Percentiles rank a stretch among this genome's conserved stretches.
Conservation (phyloP, 1,284 basidiomycete species). For the Schizophyllum commune region DNA sequence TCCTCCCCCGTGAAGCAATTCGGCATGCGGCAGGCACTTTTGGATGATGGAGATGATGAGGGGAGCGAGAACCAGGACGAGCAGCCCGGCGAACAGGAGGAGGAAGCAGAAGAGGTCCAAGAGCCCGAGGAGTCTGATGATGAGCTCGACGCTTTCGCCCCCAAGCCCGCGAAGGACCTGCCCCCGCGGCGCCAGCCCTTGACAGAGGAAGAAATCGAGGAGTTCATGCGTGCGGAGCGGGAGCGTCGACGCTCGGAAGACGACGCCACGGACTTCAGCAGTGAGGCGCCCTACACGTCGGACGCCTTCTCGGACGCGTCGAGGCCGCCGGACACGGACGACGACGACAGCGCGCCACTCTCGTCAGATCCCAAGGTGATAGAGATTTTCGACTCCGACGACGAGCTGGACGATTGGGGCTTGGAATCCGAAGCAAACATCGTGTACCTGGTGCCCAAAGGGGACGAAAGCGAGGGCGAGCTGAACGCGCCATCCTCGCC, state of each 20-base stretch:
- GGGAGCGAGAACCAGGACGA: conserved; percentile 21
- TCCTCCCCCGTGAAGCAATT: conserved; percentile 7
- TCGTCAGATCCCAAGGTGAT: conserved; percentile 9
- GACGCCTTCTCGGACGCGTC: not conserved
- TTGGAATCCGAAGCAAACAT: conserved; percentile 22
- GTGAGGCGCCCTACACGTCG: not conserved
- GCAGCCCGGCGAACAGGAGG: conserved; percentile 25
- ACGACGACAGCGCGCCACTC: not conserved
- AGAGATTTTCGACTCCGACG: conserved; percentile 25
- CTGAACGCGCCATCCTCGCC: conserved; percentile 13
- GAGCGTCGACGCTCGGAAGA: conserved; percentile 23
- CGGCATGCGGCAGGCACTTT: not conserved
- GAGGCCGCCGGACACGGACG: not conserved
- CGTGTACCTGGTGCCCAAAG: conserved; percentile 19
- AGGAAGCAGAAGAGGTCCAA: conserved; percentile 30
- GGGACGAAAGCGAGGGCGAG: conserved; percentile 12
- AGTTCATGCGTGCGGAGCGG: conserved; percentile 59
- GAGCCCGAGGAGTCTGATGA: conserved; percentile 33
- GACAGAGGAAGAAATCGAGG: conserved; percentile 47
- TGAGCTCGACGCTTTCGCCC: conserved; percentile 24
- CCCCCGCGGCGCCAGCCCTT: conserved; percentile 26
- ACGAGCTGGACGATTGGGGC: conserved; percentile 34
- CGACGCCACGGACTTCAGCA: not conserved
- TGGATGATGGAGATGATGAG: conserved; percentile 22
- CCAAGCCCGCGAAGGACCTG: conserved; percentile 16